Base-by-base conservation (phyloP, 805 yeast species). In the Spathaspora passalidarum region DNA sequence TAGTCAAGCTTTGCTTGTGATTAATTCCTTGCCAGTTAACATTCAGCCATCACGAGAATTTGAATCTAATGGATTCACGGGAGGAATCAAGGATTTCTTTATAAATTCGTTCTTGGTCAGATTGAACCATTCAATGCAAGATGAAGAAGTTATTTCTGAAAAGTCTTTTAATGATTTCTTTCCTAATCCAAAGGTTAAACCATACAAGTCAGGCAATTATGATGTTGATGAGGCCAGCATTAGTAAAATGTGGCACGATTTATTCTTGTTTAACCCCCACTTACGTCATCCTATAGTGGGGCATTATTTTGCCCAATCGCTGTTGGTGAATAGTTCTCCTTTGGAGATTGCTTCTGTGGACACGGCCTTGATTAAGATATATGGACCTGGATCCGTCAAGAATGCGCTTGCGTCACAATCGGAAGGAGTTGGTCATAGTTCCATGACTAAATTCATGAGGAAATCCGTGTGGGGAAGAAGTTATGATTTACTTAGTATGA, bases 11-110 rank as follows among this genome's bases (percentile, higher is more conserved):
- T 65, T 89, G 35, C 58, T 80, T 34, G 75, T 91, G 0, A 68
- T 88, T 50, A 89, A 89, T 59, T 79, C 89, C 1, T 76, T 88
- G 40, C 96, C 96, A 6, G 56, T 72, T 74, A 3, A 61, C 13
- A 18, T 35, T 10, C 34, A 34, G 17, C 16, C 34, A 7, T 22
- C 25, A 9, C 6, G 25, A 22, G 9, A 22, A 22, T 22, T 22
- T 22, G 17, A 38, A 39, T 5, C 8, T 3, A 36, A 36, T 3
- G 38, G 38, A 9, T 3, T 7, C 3, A 5, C 23, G 11, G 23
- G 18, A 32, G 68, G 66, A 2, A 43, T 61, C 11, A 50, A 54
- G 19, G 73, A 67, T 50, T 51, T 57, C 20, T 65, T 48, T 47
- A 50, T 56, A 3, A 40, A 52, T 2, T 55, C 57, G 5, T 63